phyloP scores from a whole-genome alignment of 2,329 filamentous ascomycete species.

The Phialophora macrospora region DNA sequence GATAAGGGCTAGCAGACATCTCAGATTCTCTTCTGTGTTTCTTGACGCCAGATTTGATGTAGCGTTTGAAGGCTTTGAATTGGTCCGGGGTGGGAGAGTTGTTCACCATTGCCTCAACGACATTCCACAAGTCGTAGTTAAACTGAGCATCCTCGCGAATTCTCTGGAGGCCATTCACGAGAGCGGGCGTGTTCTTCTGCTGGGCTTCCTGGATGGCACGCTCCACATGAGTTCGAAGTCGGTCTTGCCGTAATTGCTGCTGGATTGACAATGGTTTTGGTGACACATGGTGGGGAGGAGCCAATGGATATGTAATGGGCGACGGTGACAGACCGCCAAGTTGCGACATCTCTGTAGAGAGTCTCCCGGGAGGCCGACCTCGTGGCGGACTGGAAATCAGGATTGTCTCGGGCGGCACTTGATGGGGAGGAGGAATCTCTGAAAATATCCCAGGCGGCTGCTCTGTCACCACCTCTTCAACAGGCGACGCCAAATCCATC shows the following conservation, averaged over 20 bases:
- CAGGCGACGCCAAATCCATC: conserved; percentile 31
- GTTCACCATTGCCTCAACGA: conserved; percentile 37
- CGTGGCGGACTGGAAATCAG: conserved; percentile 38
- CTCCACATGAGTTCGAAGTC: conserved; percentile 34
- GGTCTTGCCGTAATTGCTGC: conserved; percentile 38
- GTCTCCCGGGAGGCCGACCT: conserved; percentile 36
- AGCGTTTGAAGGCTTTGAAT: conserved; percentile 38
- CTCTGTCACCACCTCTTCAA: conserved; percentile 15
- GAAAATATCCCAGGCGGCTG: conserved; percentile 28
- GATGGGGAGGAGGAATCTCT: conserved; percentile 21
- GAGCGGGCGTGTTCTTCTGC: conserved; percentile 31
- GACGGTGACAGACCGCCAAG: conserved; percentile 28
- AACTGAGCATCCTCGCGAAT: conserved; percentile 34
- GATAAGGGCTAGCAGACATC: conserved; percentile 31
- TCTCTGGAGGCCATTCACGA: conserved; percentile 35
- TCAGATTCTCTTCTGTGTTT: conserved; percentile 31
- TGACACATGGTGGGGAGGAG: conserved; percentile 26
- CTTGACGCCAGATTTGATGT: conserved; percentile 39
- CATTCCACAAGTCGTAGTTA: conserved; percentile 35
- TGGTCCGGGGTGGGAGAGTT: conserved; percentile 36
- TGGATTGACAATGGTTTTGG: conserved; percentile 37
- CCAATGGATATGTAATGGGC: conserved; percentile 24
- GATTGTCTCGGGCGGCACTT: conserved; percentile 27
- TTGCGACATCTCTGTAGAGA: conserved; percentile 35
- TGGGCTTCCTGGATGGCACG: conserved; percentile 35